Evolutionary conservation across 2,329 filamentous ascomycete genomes (phyloP).

Genomic region (Colletotrichum australisinense): DNA sequence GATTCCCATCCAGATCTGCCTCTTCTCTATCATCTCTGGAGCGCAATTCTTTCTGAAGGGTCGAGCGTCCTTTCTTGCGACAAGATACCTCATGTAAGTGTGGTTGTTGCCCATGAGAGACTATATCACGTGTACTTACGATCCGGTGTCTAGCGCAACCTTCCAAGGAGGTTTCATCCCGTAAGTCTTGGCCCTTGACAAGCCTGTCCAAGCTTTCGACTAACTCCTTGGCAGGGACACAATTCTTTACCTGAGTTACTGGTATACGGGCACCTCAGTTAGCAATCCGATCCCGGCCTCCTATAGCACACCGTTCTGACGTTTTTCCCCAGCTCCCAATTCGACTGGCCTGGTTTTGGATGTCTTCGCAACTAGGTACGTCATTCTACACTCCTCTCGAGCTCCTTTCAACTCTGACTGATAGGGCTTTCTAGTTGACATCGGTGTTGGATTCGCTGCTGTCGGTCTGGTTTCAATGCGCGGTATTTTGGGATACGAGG

Average conservation of each 20-base stretch:
- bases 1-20: slow-evolving; percentile 41
- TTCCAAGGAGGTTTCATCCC: slow-evolving; percentile 60
- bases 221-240: slow-evolving; percentile 21
- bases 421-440: slow-evolving; percentile 44
- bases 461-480: slow-evolving; percentile 67
- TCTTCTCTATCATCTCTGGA: slow-evolving; percentile 33
- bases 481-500: slow-evolving; percentile 61
- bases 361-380: slow-evolving; percentile 47
- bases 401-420: not conserved
- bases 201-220: slow-evolving; percentile 36
- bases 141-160: not conserved
- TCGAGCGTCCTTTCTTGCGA: slow-evolving; percentile 51
- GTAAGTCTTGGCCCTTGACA: slow-evolving; percentile 38
- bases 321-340: slow-evolving; percentile 63
- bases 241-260: slow-evolving; percentile 65
- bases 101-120: rapidly evolving
- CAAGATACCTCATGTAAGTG: slow-evolving; percentile 52
- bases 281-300: not conserved
- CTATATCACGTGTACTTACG: not conserved
- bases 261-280: slow-evolving; percentile 70
- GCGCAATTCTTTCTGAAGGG: slow-evolving; percentile 47
- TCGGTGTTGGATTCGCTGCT: slow-evolving; percentile 66
- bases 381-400: not conserved
- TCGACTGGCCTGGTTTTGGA: slow-evolving; percentile 77
- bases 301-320: not conserved